Evolutionary conservation across 2,329 filamentous ascomycete genomes (phyloP).

Genomic region (Penicillium sp.): DNA sequence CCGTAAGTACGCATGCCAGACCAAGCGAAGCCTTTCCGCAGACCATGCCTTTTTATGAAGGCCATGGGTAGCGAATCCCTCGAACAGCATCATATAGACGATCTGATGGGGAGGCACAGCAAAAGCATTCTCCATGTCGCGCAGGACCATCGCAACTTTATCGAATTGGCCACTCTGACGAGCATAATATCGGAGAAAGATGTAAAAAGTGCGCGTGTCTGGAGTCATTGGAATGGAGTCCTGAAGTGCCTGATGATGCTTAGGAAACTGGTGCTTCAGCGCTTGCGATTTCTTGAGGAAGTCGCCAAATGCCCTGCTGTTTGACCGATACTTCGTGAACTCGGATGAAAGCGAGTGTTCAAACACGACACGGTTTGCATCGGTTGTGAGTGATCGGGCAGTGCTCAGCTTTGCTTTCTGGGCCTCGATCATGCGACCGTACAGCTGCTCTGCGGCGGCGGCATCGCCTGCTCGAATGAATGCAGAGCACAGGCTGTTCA

Average conservation of each 20-base stretch:
- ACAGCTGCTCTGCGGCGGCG: constrained; percentile 75
- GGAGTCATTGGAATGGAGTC: constrained; percentile 67
- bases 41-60: constrained; percentile 71
- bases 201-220: constrained; percentile 75
- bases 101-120: constrained; percentile 70
- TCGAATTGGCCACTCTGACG: constrained; percentile 69
- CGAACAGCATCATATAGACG: constrained; percentile 79
- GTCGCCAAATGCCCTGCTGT: constrained; percentile 48
- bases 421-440: constrained; percentile 76
- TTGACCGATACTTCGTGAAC: constrained; percentile 40
- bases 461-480: constrained; percentile 77
- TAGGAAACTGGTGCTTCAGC: constrained; percentile 52
- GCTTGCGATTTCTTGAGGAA: constrained; percentile 50
- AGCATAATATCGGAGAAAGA: constrained; percentile 76
- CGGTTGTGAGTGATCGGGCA: constrained; percentile 23
- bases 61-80: constrained; percentile 77
- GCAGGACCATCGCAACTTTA: constrained; percentile 69
- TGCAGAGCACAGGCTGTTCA: constrained; percentile 84
- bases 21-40: constrained; percentile 63
- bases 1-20: constrained; percentile 66
- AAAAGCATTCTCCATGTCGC: constrained; percentile 73
- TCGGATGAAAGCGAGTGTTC: constrained; percentile 30
- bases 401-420: constrained; percentile 42
- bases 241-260: constrained; percentile 64
- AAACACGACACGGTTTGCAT: not conserved